Evolutionary conservation across 2,329 filamentous ascomycete species (phyloP), one percentile per base, ranked within the genome.

Genomic region (Monosporascus cannonballus): DNA sequence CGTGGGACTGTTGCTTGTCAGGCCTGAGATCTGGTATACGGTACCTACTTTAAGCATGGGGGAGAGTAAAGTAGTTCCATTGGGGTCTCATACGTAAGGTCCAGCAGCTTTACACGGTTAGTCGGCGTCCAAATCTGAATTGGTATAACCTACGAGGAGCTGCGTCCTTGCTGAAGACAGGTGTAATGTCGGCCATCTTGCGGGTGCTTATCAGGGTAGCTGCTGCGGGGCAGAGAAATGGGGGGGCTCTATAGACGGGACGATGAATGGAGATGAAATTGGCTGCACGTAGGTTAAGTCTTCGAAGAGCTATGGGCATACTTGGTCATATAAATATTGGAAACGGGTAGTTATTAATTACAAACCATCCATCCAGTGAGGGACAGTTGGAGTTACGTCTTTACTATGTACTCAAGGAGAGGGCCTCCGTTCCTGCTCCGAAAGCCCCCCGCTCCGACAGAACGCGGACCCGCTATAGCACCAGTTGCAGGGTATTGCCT

Each of bases 111-210:
- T 51, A 14, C 15, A 30, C 5, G 46, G 25, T 60, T 54, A 61
- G 59, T 57, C 44, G 60, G 48, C 42, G 44, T 51, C 46, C 38
- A 24, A 36, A 51, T 34, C 42, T 17, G 47, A 48, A 38, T 38
- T 46, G 42, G 37, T 30, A 27, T 18, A 8, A 77, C 80, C 69
- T 70, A 83, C 80, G 76, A 63, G 76, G 73, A 59, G 80, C 78
- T 59, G 81, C 81, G 61, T 84, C 74, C 72, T 81, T 79, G 69
- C 78, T 79, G 67, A 79, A 78, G 61, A 86, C 67, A 56, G 69
- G 67, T 46, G 64, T 67, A 55, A 76, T 75, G 65, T 76, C 73
- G 52, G 75, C 71, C 70, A 76, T 77, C 55, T 64, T 74, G 66
- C 64, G 71, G 67, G 61, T 66, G 62, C 54, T 66, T 52, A 61